A percentile compares a stretch with the other conserved stretches of the same genome.
phyloP scores from a whole-genome alignment of 495 filamentous ascomycete species.

The Baudoinia panamericana region DNA sequence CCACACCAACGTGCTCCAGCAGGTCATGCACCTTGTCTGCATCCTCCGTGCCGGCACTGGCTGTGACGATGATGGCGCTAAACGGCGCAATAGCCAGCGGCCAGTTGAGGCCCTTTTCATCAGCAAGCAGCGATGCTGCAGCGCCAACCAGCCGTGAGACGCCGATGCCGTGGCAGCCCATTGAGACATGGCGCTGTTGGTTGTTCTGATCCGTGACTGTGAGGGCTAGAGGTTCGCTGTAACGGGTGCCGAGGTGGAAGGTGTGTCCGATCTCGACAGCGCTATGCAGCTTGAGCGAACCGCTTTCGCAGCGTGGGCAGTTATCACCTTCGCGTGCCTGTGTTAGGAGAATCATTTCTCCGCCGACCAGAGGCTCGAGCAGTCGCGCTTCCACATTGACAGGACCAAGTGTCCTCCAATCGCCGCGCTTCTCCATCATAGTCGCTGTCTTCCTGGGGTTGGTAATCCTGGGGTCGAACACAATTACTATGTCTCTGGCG shows the following conservation, averaged over 20 bases:
- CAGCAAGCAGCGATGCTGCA: slow-evolving; percentile 58
- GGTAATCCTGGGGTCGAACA: too few relatives aligned
- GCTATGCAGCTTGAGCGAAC: slow-evolving; percentile 49
- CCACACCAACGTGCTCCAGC: slow-evolving; percentile 25
- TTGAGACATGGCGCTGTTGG: slow-evolving; percentile 50
- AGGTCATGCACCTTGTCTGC: slow-evolving; percentile 45
- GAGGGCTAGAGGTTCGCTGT: slow-evolving; percentile 61
- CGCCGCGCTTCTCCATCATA: too few relatives aligned
- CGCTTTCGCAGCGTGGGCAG: slow-evolving; percentile 56
- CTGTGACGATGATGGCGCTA: slow-evolving; percentile 54
- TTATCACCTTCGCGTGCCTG: slow-evolving; percentile 52
- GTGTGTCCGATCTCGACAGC: slow-evolving; percentile 90
- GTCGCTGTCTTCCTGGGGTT: too few relatives aligned
- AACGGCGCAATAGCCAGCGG: slow-evolving; percentile 76
- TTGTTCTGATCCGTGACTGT: slow-evolving; percentile 19
- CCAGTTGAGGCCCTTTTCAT: slow-evolving; percentile 74
- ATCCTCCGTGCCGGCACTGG: slow-evolving; percentile 34
- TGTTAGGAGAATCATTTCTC: slow-evolving; percentile 39
- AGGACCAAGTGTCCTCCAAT: too few relatives aligned
- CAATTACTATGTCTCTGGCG: neutral
- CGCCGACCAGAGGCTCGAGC: neutral
- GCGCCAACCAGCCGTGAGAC: slow-evolving; percentile 84
- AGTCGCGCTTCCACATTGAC: neutral
- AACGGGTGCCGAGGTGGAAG: slow-evolving; percentile 83
- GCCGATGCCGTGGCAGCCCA: slow-evolving; percentile 96